Evolutionary conservation across 495 filamentous ascomycete genomes (phyloP).

Genomic region (Aspergillus bridgeri): DNA sequence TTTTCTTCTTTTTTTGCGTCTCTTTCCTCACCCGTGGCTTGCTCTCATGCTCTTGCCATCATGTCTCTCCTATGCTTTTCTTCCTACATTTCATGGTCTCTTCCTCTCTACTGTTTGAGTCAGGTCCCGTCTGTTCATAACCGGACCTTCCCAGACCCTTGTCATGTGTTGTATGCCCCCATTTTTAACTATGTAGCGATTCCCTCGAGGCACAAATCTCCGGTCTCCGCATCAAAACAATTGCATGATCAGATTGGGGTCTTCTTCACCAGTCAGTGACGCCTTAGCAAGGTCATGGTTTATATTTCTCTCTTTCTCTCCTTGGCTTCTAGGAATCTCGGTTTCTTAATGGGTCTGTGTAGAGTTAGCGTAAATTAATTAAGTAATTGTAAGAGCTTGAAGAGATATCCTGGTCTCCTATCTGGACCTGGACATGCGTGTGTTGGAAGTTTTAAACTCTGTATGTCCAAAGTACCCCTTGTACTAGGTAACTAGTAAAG

Average conservation of each 20-base stretch:
- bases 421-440: no score
- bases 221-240: slow-evolving; percentile 22
- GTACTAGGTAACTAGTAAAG: no score
- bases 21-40: slow-evolving; percentile 1
- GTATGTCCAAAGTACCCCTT: no score
- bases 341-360: no score
- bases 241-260: slow-evolving; percentile 30
- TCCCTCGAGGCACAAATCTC: slow-evolving; percentile 25
- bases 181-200: slow-evolving; percentile 37
- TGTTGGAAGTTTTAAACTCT: no score
- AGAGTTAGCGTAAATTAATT: no score
- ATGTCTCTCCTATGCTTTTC: neutral
- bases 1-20: neutral
- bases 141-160: slow-evolving; percentile 3
- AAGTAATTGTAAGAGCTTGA: no score
- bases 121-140: slow-evolving; percentile 25
- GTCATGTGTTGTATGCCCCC: slow-evolving; percentile 12
- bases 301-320: slow-evolving; percentile 1
- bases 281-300: neutral
- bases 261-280: slow-evolving; percentile 16
- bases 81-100: neutral
- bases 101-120: neutral
- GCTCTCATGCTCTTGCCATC: neutral
- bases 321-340: neutral
- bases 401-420: no score